Base-by-base conservation (phyloP, 257 asterid species). In the Handroanthus guayacan region DNA sequence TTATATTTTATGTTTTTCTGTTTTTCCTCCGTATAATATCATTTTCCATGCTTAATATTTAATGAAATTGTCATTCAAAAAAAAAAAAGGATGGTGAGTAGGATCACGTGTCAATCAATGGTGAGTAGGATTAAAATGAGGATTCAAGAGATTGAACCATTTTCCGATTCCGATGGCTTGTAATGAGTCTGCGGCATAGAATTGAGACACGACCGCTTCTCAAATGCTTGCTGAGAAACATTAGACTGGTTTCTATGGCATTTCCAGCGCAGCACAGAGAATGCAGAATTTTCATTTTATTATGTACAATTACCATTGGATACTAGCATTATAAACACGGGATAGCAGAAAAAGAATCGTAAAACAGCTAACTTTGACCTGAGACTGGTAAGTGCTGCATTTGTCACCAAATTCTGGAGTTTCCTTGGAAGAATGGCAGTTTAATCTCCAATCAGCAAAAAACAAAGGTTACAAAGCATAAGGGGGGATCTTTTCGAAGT, bases 361-460 rank as follows among this genome's bases (percentile, higher is more conserved):
- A n/a, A 54, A 39, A 69, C 36, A 14, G 18, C 17, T 65, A 65
- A 62, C 6, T 44, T 55, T 16, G 18, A 69, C 72, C 68, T 50
- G 56, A 18, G 55, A 25, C 73, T 17, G 34, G 56, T 17, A 43
- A 72, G 14, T 38, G 36, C 60, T 74, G 67, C 54, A 56, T 14
- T 13, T 48, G 67, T 71, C 76, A 47, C 75, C 77, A 47, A 34
- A 73, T 58, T 45, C 31, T 13, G 31, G 3, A 37, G 41, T 31
- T 77, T 70, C 84, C 57, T 55, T 60, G 50, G 68, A 51, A 54
- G 56, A 67, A 63, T 6, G 14, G 36, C 31, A 45, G 71, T 18
- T 62, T 41, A 44, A 8, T 47, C 81, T 67, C 67, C 58, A 1
- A 44, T 64, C 72, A 61, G 73, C 63, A n/a, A 57, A 58, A 45